Evolutionary conservation across 441 rosid genomes (phyloP).

Genomic region (Adansonia rubrostipa): DNA sequence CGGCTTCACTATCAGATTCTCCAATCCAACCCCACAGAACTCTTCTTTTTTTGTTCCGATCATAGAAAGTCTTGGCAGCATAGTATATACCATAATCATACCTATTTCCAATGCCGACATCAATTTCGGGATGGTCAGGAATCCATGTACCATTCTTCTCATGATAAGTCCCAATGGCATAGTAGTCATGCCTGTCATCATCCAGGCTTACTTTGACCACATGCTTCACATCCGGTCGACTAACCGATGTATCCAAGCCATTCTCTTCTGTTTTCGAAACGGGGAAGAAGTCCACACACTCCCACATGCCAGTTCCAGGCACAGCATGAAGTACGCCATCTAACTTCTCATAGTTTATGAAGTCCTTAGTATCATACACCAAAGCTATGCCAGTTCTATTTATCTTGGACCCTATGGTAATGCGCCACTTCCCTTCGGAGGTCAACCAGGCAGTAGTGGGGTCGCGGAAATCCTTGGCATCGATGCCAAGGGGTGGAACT

Average conservation of each 20-base stretch:
- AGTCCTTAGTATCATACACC: conserved; percentile 75
- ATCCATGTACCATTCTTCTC: conserved; percentile 61
- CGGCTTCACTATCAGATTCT: conserved; percentile 78
- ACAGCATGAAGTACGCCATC: conserved; percentile 65
- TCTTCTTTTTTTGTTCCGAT: conserved; percentile 64
- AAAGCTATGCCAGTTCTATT: conserved; percentile 72
- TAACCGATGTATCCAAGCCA: conserved; percentile 77
- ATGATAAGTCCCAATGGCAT: conserved; percentile 77
- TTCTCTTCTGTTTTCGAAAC: conserved; percentile 48
- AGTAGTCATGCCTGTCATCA: conserved; percentile 78
- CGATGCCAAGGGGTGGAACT: conserved; percentile 69
- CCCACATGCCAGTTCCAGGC: conserved; percentile 94
- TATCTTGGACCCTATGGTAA: conserved; percentile 74
- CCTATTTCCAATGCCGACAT: conserved; percentile 81
- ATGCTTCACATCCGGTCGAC: conserved; percentile 71
- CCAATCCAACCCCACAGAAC: conserved; percentile 92
- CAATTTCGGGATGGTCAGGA: conserved; percentile 72
- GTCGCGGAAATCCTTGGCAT: conserved; percentile 73
- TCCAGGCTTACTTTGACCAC: conserved; percentile 85
- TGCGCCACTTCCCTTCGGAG: conserved; percentile 74
- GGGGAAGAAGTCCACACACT: conserved; percentile 86
- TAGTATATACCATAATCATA: conserved; percentile 90
- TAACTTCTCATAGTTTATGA: conserved; percentile 48
- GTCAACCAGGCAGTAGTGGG: conserved; percentile 93
- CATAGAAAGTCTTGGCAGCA: conserved; percentile 92